Evolutionary conservation across 768 basidiomycete genomes (phyloP), one percentile per base, ranked within the genome.

Genomic region (Lactarius psammicola): DNA sequence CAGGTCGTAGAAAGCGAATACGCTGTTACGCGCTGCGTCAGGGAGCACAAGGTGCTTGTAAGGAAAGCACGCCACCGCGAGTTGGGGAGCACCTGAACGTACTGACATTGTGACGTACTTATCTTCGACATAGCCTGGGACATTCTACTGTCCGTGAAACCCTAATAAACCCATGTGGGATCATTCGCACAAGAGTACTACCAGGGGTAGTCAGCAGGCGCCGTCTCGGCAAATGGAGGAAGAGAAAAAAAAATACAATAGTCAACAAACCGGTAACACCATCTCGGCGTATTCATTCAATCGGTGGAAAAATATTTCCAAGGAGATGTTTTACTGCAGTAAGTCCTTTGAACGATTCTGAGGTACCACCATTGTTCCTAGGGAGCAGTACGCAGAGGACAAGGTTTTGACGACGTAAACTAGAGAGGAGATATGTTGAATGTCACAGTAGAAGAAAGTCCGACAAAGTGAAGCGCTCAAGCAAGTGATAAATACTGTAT

Each of bases 351-450:
- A 31, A 60, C 42, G 51, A 59, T 20, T 33, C 59, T 54, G 44
- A 65, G 59, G 64, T 31, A 56, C 64, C 64, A 61, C 49, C 44
- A 65, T 38, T 23, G 42, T 54, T n/a, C 15, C 54, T 56, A 33
- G 55, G 36, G 53, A 60, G 53, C 18, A 65, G n/a, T 49, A 44
- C 34, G 26, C 44, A 34, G 18, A 2, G 42, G 20, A 57, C 34
- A 30, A 56, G 30, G 44, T 34, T 30, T n/a, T 38, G 54, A 56
- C 11, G 59, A 46, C 54, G 59, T 60, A 60, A 60, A 31, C 23
- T 30, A 51, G 38, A 31, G 18, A 31, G 4, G 59, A 28, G 58
- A 36, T 51, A 11, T 26, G 33, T 17, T 38, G 62, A 18, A 40
- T 36, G 54, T 28, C 33, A n/a, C 31, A 20, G 20, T 1, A 49